Base-by-base conservation (phyloP, 2,329 filamentous ascomycete species). In the Colletotrichum sp. region DNA sequence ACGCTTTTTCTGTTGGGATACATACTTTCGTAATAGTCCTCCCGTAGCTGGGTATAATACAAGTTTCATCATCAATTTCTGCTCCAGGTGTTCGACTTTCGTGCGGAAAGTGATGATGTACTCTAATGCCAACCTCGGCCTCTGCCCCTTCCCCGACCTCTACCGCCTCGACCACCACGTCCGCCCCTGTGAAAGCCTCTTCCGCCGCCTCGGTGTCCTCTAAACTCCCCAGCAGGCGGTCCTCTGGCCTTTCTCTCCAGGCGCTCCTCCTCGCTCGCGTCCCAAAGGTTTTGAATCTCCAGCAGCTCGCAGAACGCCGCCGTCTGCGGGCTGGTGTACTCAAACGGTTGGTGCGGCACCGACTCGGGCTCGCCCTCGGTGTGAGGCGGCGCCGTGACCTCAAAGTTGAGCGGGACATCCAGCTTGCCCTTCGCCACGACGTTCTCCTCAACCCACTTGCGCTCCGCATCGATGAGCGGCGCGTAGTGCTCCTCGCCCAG, bases 311-410 rank as follows among this genome's bases (percentile, higher is more conserved):
- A 99, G 82, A 96, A 98, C 5, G 88, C 85, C n/a, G 87, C 88
- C 8, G 96, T 98, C 85, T 98, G 96, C 15, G 94, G 93, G 81
- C 97, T 98, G 6, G 92, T 95, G 82, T 96, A 96, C 84, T 98
- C 96, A 2, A 88, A 86, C 2, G 96, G 95, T 82, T 92, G 90
- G n/a, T 93, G 87, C 0, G 87, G 80, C 0, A 92, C 90, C 28
- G 86, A 88, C 77, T 93, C 90, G 0, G 92, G 90, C 8, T 89
- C 85, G 0, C 87, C 85, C 1, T 87, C 85, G 58, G 92, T 88
- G 77, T 96, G 94, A 3, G 93, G 87, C 2, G 95, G 94, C 5
- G 96, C 96, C 1, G 95, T 98, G 28, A 89, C 82, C 30, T 86
- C 86, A 82, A 98, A 99, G 81, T 98, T 95, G 8, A 93, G 86